A percentile compares a stretch with the other conserved stretches of the same genome.
Evolutionary conservation across 345 rosid genomes (phyloP).

Genomic region (Salix arbutifolia): DNA sequence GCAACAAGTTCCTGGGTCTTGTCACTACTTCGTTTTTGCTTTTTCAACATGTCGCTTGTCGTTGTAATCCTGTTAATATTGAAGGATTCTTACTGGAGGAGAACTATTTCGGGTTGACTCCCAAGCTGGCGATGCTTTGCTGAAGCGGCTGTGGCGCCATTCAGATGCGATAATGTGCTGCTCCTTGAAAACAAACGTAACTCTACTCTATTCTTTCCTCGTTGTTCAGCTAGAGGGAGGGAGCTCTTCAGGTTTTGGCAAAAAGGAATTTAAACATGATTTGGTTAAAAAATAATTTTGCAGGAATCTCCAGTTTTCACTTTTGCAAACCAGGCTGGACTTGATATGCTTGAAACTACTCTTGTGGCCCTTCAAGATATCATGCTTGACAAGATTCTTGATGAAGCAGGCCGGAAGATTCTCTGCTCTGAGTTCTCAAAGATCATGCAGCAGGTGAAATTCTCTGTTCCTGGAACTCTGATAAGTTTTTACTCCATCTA

Average conservation of each 20-base stretch:
- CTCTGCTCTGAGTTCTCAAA: constrained; percentile 78
- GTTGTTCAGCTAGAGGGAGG: neutral
- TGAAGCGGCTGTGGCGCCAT: constrained; percentile 83
- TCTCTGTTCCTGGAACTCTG: neutral
- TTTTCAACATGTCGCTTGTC: neutral
- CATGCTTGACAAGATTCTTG: constrained; percentile 77
- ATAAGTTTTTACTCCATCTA: neutral
- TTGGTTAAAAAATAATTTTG: neutral
- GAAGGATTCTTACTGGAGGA: constrained; percentile 63
- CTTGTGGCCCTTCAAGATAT: constrained; percentile 90
- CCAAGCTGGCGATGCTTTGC: constrained; percentile 58
- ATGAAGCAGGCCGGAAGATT: constrained; percentile 68
- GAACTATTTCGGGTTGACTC: constrained; percentile 53
- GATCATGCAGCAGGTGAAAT: constrained; percentile 85
- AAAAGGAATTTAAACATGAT: neutral
- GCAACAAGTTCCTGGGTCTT: neutral
- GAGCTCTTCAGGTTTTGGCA: neutral
- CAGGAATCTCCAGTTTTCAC: constrained; percentile 83
- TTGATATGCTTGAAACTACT: constrained; percentile 98
- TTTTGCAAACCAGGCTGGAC: constrained; percentile 90
- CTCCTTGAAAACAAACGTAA: constrained; percentile 71
- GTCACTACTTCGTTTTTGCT: neutral
- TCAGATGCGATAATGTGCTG: constrained; percentile 87
- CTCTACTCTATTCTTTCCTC: neutral
- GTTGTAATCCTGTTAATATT: neutral